Percentiles rank a stretch among this genome's conserved stretches.
phyloP scores from a whole-genome alignment of 129 eudicot species.

The Flaveria ramosissima region DNA sequence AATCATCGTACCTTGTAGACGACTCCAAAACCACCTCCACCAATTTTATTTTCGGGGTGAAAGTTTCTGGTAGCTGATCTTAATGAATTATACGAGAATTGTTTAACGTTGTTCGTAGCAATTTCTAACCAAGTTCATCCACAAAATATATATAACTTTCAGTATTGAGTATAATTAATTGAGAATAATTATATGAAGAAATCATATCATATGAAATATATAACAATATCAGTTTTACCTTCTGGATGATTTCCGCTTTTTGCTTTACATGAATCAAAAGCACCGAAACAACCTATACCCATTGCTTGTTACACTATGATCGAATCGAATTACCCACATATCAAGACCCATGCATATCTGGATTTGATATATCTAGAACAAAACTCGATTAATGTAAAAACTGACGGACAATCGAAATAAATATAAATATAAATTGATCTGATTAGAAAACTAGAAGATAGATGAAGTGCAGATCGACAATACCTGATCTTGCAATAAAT shows the following conservation, averaged over 20 bases:
- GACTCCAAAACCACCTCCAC: slow-evolving; percentile 80
- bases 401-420: too few species aligned
- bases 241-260: slow-evolving; percentile 28
- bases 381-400: neutral
- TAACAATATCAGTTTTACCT: slow-evolving; percentile 21
- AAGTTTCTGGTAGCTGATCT: slow-evolving; percentile 78
- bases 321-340: neutral
- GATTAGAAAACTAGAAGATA: too few species aligned
- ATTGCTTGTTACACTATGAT: slow-evolving; percentile 22
- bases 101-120: slow-evolving; percentile 51
- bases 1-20: slow-evolving; percentile 45
- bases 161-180: neutral
- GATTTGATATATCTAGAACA: neutral
- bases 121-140: slow-evolving; percentile 42
- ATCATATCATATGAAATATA: neutral
- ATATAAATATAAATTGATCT: too few species aligned
- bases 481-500: too few species aligned
- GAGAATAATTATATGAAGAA: too few species aligned
- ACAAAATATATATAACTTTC: neutral
- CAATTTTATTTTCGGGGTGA: slow-evolving; percentile 66
- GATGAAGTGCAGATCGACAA: too few species aligned
- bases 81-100: slow-evolving; percentile 56
- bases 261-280: slow-evolving; percentile 54
- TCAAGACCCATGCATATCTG: too few species aligned
- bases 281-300: slow-evolving; percentile 57